Percentiles rank a stretch among this genome's conserved stretches.
Evolutionary conservation across 345 rosid species (phyloP).

Genomic region (Boechera stricta): DNA sequence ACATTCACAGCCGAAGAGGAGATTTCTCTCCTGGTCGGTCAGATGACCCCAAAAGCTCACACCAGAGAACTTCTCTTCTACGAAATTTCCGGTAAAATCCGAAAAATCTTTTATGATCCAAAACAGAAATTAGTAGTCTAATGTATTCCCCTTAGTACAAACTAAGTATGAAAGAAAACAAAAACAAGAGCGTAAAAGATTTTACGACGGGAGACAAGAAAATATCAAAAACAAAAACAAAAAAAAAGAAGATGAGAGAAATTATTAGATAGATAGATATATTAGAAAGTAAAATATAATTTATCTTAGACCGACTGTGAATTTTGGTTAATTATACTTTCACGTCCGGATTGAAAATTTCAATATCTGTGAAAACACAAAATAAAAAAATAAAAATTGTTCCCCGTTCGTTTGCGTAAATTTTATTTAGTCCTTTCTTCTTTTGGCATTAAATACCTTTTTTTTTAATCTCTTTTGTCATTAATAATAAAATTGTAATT

Average conservation of each 20-base stretch:
- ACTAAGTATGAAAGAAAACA: neutral
- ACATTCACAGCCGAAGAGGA: no score
- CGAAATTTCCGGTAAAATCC: conserved; percentile 29
- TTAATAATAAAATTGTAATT: no score
- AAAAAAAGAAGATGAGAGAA: neutral
- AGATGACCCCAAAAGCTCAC: neutral
- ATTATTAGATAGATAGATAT: no score
- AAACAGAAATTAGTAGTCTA: conserved; percentile 20
- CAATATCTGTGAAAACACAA: conserved; percentile 31
- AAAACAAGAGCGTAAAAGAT: conserved; percentile 16
- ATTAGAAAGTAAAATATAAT: no score
- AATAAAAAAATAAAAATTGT: neutral
- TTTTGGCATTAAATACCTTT: neutral
- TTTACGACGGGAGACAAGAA: neutral
- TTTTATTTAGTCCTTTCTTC: neutral
- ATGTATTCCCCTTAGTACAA: no score
- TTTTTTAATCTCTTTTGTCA: no score
- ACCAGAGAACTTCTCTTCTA: neutral
- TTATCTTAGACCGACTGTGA: conserved; percentile 50
- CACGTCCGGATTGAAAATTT: conserved; percentile 66
- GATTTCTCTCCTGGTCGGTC: no score
- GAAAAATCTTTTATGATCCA: neutral
- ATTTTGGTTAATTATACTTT: conserved; percentile 63
- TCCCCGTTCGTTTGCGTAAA: neutral
- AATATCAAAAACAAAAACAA: neutral